Base-by-base conservation (phyloP, 2,329 filamentous ascomycete genomes). In the Periconia macrospinosa region DNA sequence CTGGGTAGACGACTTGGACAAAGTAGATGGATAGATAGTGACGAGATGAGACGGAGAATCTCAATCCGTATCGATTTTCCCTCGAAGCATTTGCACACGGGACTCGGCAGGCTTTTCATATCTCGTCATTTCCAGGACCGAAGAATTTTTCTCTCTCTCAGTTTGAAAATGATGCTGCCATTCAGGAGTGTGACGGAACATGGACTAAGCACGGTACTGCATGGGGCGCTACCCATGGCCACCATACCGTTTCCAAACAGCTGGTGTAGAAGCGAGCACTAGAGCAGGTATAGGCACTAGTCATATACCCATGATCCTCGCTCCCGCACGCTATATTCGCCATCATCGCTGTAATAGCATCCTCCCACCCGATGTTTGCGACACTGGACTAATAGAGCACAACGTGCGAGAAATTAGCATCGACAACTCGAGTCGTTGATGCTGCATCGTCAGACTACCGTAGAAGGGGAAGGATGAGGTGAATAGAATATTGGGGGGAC, bases 171-270 rank as follows among this genome's bases (percentile, higher is more conserved):
- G 41, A 41, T 50, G 49, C n/a, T 40, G 45, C 15, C 8, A 49
- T 30, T 49, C 33, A 42, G 33, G 48, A 33, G 47, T 52, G 50
- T 56, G 52, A 54, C 47, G 30, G 33, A 37, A 37, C 23, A 27
- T 27, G 8, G 23, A 8, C 23, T 27, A 27, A 8, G 23, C 23
- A 27, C 23, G 8, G 30, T 13, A 7, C 30, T 7, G 30, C 30
- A 33, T 13, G 30, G 8, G 30, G 30, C 30, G 30, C 30, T 33
- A 37, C 33, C 33, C 33, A 14, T 37, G 33, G 33, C 33, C 33
- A 10, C 33, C 33, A 37, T 37, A 3, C 33, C 33, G 33, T 37
- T 37, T 37, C 33, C 33, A 37, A 37, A 37, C 33, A 10, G 11
- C 33, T 6, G 33, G 33, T 37, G 33, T 37, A 37, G 33, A 37